Conservation (phyloP, 768 basidiomycete genomes). For the Lactarius vividus region DNA sequence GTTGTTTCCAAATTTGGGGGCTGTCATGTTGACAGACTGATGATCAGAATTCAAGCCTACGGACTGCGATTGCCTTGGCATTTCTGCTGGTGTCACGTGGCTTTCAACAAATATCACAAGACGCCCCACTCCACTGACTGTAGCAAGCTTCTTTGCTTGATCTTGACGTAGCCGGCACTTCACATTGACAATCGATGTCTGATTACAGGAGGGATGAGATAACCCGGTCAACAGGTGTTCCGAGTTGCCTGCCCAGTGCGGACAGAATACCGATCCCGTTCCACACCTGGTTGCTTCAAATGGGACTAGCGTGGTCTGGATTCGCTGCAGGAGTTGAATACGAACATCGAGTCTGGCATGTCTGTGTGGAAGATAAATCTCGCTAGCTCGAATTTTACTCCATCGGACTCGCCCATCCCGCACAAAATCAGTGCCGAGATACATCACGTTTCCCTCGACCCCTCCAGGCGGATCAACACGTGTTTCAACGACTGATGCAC, state of each 20-base stretch:
- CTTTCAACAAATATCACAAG: background rate
- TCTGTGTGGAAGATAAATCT: background rate
- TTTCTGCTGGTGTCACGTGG: background rate
- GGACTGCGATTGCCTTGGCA: background rate
- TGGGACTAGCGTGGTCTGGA: background rate
- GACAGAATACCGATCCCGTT: background rate
- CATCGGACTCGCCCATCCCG: background rate
- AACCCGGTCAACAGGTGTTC: background rate
- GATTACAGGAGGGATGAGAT: background rate
- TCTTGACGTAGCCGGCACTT: background rate
- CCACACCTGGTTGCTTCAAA: background rate
- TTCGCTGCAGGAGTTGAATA: background rate
- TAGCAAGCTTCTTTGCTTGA: background rate
- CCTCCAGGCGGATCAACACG: conserved; percentile 6
- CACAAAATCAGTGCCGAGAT: background rate
- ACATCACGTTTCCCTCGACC: background rate
- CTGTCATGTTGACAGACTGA: background rate
- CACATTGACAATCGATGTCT: background rate
- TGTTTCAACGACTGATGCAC: background rate
- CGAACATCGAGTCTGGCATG: background rate
- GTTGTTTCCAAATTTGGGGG: background rate
- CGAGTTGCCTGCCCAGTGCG: background rate
- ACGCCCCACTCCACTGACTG: background rate
- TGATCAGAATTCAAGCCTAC: background rate
- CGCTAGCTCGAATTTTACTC: background rate